Percentiles rank a stretch among this genome's conserved stretches.
phyloP scores from a whole-genome alignment of 2,329 filamentous ascomycete species.

The Exserohilum turcica region DNA sequence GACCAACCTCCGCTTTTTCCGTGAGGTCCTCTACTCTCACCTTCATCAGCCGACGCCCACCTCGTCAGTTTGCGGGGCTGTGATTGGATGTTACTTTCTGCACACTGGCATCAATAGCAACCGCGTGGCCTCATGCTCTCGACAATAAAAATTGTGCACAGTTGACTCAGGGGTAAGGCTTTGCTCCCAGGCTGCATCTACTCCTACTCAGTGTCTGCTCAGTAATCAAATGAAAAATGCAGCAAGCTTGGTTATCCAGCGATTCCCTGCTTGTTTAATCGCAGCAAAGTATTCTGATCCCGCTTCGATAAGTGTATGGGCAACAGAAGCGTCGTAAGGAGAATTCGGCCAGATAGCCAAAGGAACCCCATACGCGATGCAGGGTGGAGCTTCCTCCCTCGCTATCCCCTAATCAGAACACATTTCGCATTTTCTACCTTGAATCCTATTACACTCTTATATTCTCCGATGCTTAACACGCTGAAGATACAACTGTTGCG shows the following conservation, averaged over 20 bases:
- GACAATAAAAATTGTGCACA: not conserved
- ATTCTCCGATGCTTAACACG: too few relatives aligned
- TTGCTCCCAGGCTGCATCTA: not conserved
- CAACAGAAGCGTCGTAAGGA: not conserved
- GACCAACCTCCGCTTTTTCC: conserved; percentile 10
- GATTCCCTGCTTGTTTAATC: not conserved
- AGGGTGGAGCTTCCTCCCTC: not conserved
- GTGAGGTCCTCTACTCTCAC: conserved; percentile 6
- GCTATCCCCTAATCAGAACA: not conserved
- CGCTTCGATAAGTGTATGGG: not conserved
- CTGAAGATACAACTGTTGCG: not conserved
- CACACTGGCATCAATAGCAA: not conserved
- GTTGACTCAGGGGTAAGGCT: conserved; percentile 7
- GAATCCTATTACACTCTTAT: too few relatives aligned
- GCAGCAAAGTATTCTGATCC: not conserved
- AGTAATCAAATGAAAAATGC: not conserved
- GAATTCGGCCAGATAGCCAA: not conserved
- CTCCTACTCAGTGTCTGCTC: not conserved
- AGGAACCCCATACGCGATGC: not conserved
- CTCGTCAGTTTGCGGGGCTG: not conserved
- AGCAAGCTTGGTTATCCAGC: not conserved
- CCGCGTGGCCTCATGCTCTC: not conserved
- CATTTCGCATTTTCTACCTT: not conserved
- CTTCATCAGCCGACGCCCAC: conserved; percentile 4
- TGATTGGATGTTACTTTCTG: not conserved